Percentiles rank a stretch among this genome's conserved stretches.
Evolutionary conservation across 441 rosid species (phyloP).

Genomic region (Gossypium trilobum): DNA sequence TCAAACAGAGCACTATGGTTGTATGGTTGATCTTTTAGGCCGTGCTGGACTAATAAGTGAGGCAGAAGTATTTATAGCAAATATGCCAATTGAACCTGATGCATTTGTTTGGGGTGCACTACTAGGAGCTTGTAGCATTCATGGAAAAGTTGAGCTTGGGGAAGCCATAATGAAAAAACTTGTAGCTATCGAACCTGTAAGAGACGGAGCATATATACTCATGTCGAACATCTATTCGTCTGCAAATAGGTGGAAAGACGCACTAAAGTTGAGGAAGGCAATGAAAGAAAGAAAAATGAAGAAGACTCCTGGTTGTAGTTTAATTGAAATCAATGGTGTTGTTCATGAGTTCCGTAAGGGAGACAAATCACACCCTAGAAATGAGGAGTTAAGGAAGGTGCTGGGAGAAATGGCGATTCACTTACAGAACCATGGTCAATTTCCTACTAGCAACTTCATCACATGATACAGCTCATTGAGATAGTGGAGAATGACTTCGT

Average conservation of each 20-base stretch:
- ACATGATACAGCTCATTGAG: neutral
- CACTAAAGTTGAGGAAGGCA: slow-evolving; percentile 21
- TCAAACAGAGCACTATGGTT: slow-evolving; percentile 30
- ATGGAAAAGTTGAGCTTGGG: slow-evolving; percentile 24
- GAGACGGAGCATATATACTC: slow-evolving; percentile 22
- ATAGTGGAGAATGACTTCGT: neutral
- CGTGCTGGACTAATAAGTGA: slow-evolving; percentile 23
- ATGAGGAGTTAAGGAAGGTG: slow-evolving; percentile 17
- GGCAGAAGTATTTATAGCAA: slow-evolving; percentile 18
- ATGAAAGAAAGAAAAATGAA: slow-evolving; percentile 25
- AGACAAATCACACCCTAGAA: slow-evolving; percentile 24
- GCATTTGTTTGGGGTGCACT: slow-evolving; percentile 29
- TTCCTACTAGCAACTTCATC: neutral
- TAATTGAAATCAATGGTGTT: slow-evolving; percentile 19
- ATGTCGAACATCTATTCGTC: slow-evolving; percentile 29
- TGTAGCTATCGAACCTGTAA: slow-evolving; percentile 16
- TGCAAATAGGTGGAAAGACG: slow-evolving; percentile 25
- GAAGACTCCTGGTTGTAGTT: slow-evolving; percentile 27
- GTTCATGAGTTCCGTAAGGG: slow-evolving; percentile 25
- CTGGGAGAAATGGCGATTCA: slow-evolving; percentile 16
- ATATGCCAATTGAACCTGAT: slow-evolving; percentile 24
- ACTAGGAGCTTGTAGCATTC: slow-evolving; percentile 29
- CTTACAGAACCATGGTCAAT: slow-evolving; percentile 1
- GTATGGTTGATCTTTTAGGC: slow-evolving; percentile 27
- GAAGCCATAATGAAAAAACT: slow-evolving; percentile 16